Conservation (phyloP, 371 early-diverging fungal species). For the Thermomucor indicae-seudaticae region DNA sequence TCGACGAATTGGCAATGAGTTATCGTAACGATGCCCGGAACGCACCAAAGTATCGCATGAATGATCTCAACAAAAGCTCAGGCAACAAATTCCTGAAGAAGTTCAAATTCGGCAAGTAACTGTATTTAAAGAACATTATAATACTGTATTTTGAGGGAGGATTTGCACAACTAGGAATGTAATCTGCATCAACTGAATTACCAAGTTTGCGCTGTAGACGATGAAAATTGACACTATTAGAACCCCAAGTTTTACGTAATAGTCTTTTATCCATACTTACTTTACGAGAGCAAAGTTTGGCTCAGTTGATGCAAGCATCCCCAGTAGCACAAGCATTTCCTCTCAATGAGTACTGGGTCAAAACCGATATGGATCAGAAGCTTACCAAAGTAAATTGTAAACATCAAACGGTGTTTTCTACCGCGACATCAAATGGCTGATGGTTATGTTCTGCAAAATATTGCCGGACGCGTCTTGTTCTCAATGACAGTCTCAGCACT, state of each 20-base stretch:
- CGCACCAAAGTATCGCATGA: constrained; percentile 38
- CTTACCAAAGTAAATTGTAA: no score
- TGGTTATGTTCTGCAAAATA: background rate
- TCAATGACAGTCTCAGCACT: background rate
- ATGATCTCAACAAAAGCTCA: constrained; percentile 14
- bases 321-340: background rate
- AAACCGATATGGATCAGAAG: no score
- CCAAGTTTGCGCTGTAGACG: background rate
- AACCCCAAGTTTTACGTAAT: background rate
- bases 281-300: no score
- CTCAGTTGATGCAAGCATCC: background rate
- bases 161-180: background rate
- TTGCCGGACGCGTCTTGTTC: background rate
- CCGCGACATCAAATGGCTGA: no score
- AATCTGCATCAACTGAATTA: no score
- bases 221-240: background rate
- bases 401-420: no score
- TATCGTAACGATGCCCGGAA: constrained; percentile 36
- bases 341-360: background rate
- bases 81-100: constrained; percentile 23
- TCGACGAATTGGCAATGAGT: constrained; percentile 32
- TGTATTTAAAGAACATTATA: constrained; percentile 1
- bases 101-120: constrained; percentile 23
- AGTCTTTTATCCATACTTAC: background rate
- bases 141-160: background rate